These are phyloP conservation scores for Ganoderma meredithae DNA, from an alignment of 1,284 basidiomycete species.

Conservation along the genomic window DNA sequence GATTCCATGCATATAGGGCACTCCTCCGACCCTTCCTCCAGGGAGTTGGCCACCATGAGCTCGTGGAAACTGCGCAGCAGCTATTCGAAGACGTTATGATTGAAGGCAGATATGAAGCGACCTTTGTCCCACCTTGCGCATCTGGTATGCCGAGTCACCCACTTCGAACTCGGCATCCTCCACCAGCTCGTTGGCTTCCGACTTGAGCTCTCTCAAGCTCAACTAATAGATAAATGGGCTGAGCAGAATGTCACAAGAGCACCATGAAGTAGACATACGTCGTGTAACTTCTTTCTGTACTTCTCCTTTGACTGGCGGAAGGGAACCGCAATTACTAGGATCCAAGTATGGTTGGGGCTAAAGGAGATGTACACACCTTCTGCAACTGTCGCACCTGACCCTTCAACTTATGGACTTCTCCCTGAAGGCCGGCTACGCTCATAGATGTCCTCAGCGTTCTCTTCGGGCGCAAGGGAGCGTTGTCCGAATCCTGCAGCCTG, in stretches of 20 bases:
- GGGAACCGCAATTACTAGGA: background rate
- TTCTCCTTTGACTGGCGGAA: slow-evolving; percentile 36
- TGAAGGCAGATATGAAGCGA: background rate
- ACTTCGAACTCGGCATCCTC: slow-evolving; percentile 39
- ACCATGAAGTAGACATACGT: slow-evolving; percentile 30
- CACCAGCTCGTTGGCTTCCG: slow-evolving; percentile 49
- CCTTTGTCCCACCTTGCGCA: slow-evolving; percentile 48
- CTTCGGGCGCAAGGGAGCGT: slow-evolving; percentile 38
- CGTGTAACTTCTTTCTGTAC: slow-evolving; percentile 41
- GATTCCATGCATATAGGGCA: slow-evolving; percentile 53
- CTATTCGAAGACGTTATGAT: slow-evolving; percentile 38
- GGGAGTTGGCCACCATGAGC: slow-evolving; percentile 48
- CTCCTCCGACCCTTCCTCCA: slow-evolving; percentile 50
- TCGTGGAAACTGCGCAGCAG: slow-evolving; percentile 52
- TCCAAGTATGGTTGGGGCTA: background rate
- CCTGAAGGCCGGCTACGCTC: slow-evolving; percentile 31
- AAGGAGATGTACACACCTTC: slow-evolving; percentile 34
- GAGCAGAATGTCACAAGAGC: background rate
- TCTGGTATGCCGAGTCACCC: slow-evolving; percentile 45
- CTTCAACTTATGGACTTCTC: slow-evolving; percentile 38
- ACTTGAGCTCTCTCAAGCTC: slow-evolving; percentile 44
- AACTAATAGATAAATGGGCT: slow-evolving; percentile 40
- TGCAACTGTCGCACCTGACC: slow-evolving; percentile 37
- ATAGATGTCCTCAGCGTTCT: slow-evolving; percentile 32
- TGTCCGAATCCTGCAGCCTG: slow-evolving; percentile 37